phyloP scores from a whole-genome alignment of 352 stramenopile species.

The Aphanomyces euteiches region DNA sequence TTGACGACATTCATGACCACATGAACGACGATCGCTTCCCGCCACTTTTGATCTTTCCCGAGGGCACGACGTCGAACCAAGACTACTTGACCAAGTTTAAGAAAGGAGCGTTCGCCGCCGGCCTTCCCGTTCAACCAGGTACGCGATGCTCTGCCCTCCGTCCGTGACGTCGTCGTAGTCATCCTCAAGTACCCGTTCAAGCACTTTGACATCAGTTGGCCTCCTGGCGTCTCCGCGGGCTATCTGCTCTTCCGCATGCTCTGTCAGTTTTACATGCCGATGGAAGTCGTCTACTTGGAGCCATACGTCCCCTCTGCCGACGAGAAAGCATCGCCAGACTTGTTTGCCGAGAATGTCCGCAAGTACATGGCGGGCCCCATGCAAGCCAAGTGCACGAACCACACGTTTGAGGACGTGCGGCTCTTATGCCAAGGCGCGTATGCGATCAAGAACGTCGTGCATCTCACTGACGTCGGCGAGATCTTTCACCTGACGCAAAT shows the following conservation, averaged over 20 bases:
- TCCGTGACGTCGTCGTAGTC: conserved; percentile 30
- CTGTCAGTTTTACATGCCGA: conserved; percentile 62
- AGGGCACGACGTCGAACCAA: conserved; percentile 73
- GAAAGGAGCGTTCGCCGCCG: conserved; percentile 60
- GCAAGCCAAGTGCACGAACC: conserved; percentile 56
- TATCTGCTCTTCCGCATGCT: conserved; percentile 59
- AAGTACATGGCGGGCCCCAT: conserved; percentile 52
- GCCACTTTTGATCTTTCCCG: conserved; percentile 65
- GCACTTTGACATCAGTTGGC: conserved; percentile 73
- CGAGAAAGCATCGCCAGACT: conserved; percentile 43
- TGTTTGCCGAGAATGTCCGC: conserved; percentile 60
- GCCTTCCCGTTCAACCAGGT: conserved; percentile 47
- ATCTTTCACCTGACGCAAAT: conserved; percentile 50
- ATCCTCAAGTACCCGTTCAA: conserved; percentile 61
- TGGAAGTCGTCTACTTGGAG: conserved; percentile 58
- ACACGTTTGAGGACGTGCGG: conserved; percentile 69
- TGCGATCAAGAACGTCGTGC: conserved; percentile 54
- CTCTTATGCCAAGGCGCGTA: conserved; percentile 58
- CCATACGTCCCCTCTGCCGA: conserved; percentile 46
- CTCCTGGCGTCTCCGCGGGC: conserved; percentile 44
- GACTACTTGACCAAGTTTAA: conserved; percentile 72
- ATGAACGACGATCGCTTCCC: conserved; percentile 43
- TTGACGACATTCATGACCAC: conserved; percentile 60
- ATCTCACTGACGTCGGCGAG: conserved; percentile 53
- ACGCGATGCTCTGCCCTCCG: background rate